A percentile compares a stretch with the other conserved stretches of the same genome.
phyloP scores from a whole-genome alignment of 2,329 filamentous ascomycete genomes.

The Claviceps quebecensis region DNA sequence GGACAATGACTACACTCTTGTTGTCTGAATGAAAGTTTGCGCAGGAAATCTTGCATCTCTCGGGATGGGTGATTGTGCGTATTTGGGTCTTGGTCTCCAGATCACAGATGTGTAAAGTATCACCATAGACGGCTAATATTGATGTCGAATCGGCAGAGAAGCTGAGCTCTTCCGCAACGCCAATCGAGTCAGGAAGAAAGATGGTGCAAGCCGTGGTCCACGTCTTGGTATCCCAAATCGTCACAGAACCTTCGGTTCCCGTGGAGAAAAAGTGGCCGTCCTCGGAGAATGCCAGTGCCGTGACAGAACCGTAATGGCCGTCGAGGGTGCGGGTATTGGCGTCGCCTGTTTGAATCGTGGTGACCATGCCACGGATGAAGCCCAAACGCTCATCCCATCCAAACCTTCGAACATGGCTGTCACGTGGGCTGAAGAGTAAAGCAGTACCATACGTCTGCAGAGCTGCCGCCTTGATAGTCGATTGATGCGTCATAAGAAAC shows the following conservation, averaged over 20 bases:
- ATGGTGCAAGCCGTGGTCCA: constrained; percentile 5
- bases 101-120: constrained; percentile 6
- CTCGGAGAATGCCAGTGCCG: constrained; percentile 6
- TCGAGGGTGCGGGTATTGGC: constrained; percentile 5
- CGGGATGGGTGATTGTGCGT: constrained; percentile 1
- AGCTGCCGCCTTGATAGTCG: constrained; percentile 14
- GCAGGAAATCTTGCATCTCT: constrained; percentile 5
- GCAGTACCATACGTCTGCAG: constrained; percentile 21
- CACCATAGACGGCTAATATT: constrained; percentile 5
- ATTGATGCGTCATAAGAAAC: constrained; percentile 14
- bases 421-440: constrained; percentile 17
- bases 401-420: constrained; percentile 10
- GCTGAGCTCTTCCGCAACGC: constrained; percentile 6
- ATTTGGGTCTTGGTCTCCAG: constrained; percentile 4
- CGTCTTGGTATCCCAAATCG: constrained; percentile 2
- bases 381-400: constrained; percentile 8
- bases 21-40: constrained; percentile 7
- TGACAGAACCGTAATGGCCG: constrained; percentile 6
- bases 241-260: constrained; percentile 5
- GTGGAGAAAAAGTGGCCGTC: constrained; percentile 6
- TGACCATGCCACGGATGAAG: constrained; percentile 8
- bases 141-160: constrained; percentile 7
- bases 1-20: constrained; percentile 5
- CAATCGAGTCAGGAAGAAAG: constrained; percentile 5
- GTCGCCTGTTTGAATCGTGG: constrained; percentile 6